Conservation (phyloP, 1,284 basidiomycete genomes). For the Coniferiporia sulphurascens region DNA sequence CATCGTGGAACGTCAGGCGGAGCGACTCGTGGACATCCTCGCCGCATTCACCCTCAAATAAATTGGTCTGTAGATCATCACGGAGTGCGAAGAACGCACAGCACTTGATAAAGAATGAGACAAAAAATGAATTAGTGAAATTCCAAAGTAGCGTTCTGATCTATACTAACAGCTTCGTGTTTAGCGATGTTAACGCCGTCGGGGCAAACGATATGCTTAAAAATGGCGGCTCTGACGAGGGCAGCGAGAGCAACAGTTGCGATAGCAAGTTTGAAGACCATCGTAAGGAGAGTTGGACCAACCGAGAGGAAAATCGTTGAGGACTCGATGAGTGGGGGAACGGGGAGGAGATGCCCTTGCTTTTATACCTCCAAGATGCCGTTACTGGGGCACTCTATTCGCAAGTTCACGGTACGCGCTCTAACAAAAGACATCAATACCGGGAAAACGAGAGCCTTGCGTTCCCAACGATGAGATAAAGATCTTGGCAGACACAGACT, state of each 20-base stretch:
- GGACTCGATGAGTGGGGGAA: neutral
- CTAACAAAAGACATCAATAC: neutral
- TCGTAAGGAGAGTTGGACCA: neutral
- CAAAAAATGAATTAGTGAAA: neutral
- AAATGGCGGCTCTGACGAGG: slow-evolving; percentile 6
- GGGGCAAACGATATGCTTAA: slow-evolving; percentile 19
- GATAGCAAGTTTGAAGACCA: slow-evolving; percentile 16
- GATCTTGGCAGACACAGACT: neutral
- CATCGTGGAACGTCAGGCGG: slow-evolving; percentile 22
- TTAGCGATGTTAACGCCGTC: slow-evolving; percentile 17
- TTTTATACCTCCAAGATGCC: neutral
- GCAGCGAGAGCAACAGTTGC: slow-evolving; percentile 9
- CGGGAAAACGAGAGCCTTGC: neutral
- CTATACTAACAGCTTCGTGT: slow-evolving; percentile 11
- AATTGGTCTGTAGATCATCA: slow-evolving; percentile 19
- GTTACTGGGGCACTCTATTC: too few relatives aligned
- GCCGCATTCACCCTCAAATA: slow-evolving; percentile 18
- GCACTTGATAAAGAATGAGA: slow-evolving; percentile 9
- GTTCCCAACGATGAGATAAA: neutral
- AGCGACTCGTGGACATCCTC: slow-evolving; percentile 18
- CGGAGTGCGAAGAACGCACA: slow-evolving; percentile 21
- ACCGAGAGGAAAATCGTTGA: neutral
- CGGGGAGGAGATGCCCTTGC: neutral
- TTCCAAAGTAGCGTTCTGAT: too few relatives aligned
- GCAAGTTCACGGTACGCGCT: neutral